phyloP scores from a whole-genome alignment of 192 early-diverging fungal genomes.

The Coemansia sp. region DNA sequence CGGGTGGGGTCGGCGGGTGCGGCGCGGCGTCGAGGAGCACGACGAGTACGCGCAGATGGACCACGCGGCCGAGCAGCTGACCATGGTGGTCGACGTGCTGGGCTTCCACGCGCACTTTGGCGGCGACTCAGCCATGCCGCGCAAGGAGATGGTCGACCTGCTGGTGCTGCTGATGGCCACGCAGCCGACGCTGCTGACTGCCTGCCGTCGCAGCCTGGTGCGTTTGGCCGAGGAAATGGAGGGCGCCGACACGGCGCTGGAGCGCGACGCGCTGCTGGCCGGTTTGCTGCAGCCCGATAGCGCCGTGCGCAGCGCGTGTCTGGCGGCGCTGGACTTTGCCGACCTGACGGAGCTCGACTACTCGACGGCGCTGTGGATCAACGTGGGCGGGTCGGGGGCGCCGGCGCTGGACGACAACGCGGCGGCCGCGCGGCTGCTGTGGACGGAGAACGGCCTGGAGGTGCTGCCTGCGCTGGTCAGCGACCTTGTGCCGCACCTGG shows the following conservation, averaged over 20 bases:
- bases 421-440: conserved; percentile 28
- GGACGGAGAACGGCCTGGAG: conserved; percentile 47
- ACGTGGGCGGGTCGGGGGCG: conserved; percentile 17
- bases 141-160: conserved; percentile 61
- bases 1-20: conserved; percentile 55
- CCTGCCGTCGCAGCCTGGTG: conserved; percentile 47
- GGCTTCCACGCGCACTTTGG: conserved; percentile 59
- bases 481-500: conserved; percentile 27
- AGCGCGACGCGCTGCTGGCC: conserved; percentile 37
- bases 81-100: conserved; percentile 63
- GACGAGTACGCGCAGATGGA: conserved; percentile 52
- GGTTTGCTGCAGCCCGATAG: conserved; percentile 36
- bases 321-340: conserved; percentile 45
- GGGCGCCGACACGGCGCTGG: conserved; percentile 27
- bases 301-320: conserved; percentile 40
- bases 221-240: conserved; percentile 58
- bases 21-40: conserved; percentile 32
- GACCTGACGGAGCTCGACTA: conserved; percentile 40
- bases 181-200: conserved; percentile 44
- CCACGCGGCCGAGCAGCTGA: conserved; percentile 60
- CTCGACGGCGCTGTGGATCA: conserved; percentile 32
- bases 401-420: conserved; percentile 41
- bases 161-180: conserved; percentile 62
- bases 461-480: conserved; percentile 21
- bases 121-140: conserved; percentile 48